Conservation (phyloP, 1,284 basidiomycete genomes). For the Ceratobasidium sp. region DNA sequence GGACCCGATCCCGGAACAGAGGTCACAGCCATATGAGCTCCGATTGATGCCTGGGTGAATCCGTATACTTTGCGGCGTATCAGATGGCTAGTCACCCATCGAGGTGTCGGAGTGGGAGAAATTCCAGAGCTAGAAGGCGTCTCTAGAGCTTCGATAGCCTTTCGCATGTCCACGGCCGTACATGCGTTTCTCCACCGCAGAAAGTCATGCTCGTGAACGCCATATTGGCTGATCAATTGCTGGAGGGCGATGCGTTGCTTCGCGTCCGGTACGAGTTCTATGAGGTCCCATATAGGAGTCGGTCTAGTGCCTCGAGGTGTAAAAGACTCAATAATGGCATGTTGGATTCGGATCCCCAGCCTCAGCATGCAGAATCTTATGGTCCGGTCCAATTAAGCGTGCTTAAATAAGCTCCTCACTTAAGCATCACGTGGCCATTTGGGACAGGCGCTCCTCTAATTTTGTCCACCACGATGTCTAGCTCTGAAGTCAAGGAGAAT, state of each 20-base stretch:
- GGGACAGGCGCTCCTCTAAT: slow-evolving; percentile 1
- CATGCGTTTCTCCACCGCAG: slow-evolving; percentile 39
- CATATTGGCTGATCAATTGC: background rate
- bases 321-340: slow-evolving; percentile 26
- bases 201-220: slow-evolving; percentile 31
- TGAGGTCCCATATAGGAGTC: slow-evolving; percentile 27
- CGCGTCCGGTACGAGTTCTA: slow-evolving; percentile 11
- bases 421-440: background rate
- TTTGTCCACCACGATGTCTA: slow-evolving; percentile 25
- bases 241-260: background rate
- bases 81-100: slow-evolving; percentile 25
- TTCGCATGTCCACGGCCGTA: slow-evolving; percentile 4
- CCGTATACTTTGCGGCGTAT: slow-evolving; percentile 5
- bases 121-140: background rate
- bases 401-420: background rate
- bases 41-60: slow-evolving; percentile 5
- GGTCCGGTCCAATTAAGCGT: background rate
- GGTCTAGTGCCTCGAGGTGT: slow-evolving; percentile 5
- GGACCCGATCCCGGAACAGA: background rate
- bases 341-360: slow-evolving; percentile 17
- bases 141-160: slow-evolving; percentile 2
- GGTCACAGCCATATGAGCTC: slow-evolving; percentile 5
- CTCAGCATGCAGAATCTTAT: slow-evolving; percentile 10
- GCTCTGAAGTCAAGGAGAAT: slow-evolving; percentile 9
- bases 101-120: background rate